Base-by-base conservation (phyloP, 495 filamentous ascomycete species). In the Penicillium lagena region DNA sequence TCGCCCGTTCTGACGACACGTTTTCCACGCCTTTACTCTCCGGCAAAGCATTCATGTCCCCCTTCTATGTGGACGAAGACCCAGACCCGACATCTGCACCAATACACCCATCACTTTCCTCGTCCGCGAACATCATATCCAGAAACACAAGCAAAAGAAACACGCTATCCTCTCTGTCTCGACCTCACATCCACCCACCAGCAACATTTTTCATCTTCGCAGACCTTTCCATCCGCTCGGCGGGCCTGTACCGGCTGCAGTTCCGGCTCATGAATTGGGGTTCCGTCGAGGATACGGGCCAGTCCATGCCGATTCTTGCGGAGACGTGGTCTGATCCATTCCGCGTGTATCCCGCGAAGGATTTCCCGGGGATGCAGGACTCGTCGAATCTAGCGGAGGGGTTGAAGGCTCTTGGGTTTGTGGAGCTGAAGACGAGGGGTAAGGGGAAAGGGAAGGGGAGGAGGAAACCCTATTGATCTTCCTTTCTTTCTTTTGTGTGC, bases 311-410 rank as follows among this genome's bases (percentile, higher is more conserved):
- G 9, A 80, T 87, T 17, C 68, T 85, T 7, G 80, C 82, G 0
- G 73, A 79, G 29, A 76, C 76, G 12, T 81, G 86, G 77, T 90
- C 85, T 47, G 82, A 88, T 35, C 69, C 81, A 8, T 96, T 97
- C 59, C 81, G 83, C 15, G 93, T 96, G 14, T 96, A 83, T 62
- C 89, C 88, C 13, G 89, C 91, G n/a, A 96, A 96, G 60, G 91
- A 96, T 61, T 97, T 97, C 50, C 88, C 89, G 0, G 91, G 93
- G 7, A 96, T 97, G 93, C 72, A 81, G 42, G 81, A 70, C 29
- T 73, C 70, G 2, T 69, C 64, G 7, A 50, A 52, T 49, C 50
- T 73, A 4, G 61, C 65, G 0, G 59, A 65, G 43, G 62, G 63
- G 7, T 46, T 71, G 50, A 72, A 68, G 55, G 63, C 68, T 40